Conservation (phyloP, 768 basidiomycete genomes). For the Mycena amicta region DNA sequence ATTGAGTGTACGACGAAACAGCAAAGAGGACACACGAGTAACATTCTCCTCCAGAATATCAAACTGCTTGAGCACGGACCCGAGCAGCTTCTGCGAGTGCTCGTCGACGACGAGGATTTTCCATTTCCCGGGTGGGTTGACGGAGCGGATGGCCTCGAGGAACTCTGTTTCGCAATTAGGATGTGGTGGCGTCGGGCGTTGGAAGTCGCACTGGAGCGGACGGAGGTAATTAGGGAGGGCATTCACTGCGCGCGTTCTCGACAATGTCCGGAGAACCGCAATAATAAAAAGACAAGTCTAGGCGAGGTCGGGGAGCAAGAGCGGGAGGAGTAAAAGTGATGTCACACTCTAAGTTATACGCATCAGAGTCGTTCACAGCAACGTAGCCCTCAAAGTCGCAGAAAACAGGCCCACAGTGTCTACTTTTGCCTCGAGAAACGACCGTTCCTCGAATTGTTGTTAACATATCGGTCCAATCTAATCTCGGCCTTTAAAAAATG, state of each 20-base stretch:
- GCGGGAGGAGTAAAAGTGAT: not conserved
- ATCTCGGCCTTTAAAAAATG: no score
- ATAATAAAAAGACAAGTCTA: not conserved
- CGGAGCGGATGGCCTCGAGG: slow-evolving; percentile 83
- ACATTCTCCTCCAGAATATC: slow-evolving; percentile 97
- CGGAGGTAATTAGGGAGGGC: slow-evolving; percentile 48
- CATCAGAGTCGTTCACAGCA: no score
- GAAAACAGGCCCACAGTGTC: no score
- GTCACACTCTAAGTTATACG: not conserved
- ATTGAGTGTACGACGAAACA: slow-evolving; percentile 6
- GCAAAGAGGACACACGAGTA: slow-evolving; percentile 65
- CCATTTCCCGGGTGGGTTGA: slow-evolving; percentile 87
- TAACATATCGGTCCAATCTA: no score
- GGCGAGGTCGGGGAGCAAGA: not conserved
- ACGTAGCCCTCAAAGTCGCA: no score
- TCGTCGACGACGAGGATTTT: slow-evolving; percentile 98
- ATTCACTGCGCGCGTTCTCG: slow-evolving; percentile 25
- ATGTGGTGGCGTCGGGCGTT: slow-evolving; percentile 7
- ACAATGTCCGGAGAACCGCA: not conserved
- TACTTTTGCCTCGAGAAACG: no score
- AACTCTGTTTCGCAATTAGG: slow-evolving; percentile 57
- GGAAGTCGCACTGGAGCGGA: slow-evolving; percentile 45
- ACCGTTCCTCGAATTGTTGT: no score
- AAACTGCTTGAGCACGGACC: slow-evolving; percentile 86
- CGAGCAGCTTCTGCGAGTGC: slow-evolving; percentile 80